These are phyloP conservation scores for Stephanodiscus minutulus DNA, from an alignment of 108 stramenopile species.

Conservation along the genomic window DNA sequence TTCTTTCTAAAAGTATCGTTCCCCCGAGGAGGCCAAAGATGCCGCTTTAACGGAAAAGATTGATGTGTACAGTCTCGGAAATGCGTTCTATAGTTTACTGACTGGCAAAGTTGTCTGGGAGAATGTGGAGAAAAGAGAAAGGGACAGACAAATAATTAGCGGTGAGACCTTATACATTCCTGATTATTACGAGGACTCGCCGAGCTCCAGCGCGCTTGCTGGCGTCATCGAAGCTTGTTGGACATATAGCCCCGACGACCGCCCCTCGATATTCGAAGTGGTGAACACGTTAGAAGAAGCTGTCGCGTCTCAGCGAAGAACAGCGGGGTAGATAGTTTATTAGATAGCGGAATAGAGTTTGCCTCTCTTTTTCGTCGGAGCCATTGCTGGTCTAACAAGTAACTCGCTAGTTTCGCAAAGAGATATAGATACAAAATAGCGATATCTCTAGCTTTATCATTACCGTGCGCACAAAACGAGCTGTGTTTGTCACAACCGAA, in stretches of 20 bases:
- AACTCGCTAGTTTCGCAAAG: background rate
- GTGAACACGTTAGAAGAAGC: slow-evolving; percentile 53
- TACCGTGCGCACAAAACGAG: no score
- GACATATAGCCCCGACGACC: slow-evolving; percentile 51
- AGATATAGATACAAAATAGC: no score
- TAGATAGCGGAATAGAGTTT: background rate
- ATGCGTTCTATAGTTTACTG: slow-evolving; percentile 66
- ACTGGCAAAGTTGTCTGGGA: slow-evolving; percentile 39
- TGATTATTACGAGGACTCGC: slow-evolving; percentile 11
- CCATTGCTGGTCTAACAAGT: background rate
- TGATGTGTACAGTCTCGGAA: slow-evolving; percentile 73
- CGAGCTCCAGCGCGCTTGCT: slow-evolving; percentile 33
- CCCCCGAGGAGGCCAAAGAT: slow-evolving; percentile 66
- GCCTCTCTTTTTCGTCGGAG: background rate
- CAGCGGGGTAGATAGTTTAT: background rate
- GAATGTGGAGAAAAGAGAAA: background rate
- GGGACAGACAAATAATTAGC: slow-evolving; percentile 10
- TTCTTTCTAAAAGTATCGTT: slow-evolving; percentile 34
- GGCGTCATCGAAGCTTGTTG: slow-evolving; percentile 62
- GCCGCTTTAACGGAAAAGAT: slow-evolving; percentile 56
- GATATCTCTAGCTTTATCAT: no score
- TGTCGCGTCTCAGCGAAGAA: slow-evolving; percentile 6
- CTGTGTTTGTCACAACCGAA: background rate
- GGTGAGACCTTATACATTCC: slow-evolving; percentile 22
- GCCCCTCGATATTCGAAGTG: slow-evolving; percentile 69